A percentile compares a stretch with the other conserved stretches of the same genome.
Conservation (phyloP, 2,329 filamentous ascomycete species). For the Verticillium albo-atrum region DNA sequence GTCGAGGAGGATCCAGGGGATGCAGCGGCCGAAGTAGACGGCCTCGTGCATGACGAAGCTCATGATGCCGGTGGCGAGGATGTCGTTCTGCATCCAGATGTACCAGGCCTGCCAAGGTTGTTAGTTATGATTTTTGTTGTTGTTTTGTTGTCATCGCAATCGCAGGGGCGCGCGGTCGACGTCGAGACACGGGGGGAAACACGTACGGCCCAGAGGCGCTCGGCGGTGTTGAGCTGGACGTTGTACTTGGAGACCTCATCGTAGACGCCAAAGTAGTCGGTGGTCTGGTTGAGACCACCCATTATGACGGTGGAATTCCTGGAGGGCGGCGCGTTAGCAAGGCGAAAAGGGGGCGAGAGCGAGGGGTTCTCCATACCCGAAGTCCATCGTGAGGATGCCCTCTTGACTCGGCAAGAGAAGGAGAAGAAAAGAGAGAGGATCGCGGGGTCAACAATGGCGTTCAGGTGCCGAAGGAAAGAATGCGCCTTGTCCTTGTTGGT, state of each 20-base stretch:
- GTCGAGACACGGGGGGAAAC: too few species aligned
- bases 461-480: conserved; percentile 1
- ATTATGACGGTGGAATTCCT: conserved; percentile 47
- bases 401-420: conserved; percentile 1
- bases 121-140: not conserved
- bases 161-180: not conserved
- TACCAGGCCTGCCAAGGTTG: conserved; percentile 71
- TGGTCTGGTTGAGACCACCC: conserved; percentile 40
- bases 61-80: conserved; percentile 94
- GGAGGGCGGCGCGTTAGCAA: conserved; percentile 7
- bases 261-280: conserved; percentile 53
- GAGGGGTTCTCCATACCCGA: conserved; percentile 15
- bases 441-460: not conserved
- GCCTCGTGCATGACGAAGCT: conserved; percentile 93
- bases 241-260: conserved; percentile 68
- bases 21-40: conserved; percentile 86
- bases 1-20: conserved; percentile 94
- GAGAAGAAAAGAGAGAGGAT: conserved; percentile 3
- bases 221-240: conserved; percentile 78
- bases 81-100: conserved; percentile 96
- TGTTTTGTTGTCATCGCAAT: conserved; percentile 2
- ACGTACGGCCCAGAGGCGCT: conserved; percentile 83
- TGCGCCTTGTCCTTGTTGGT: conserved; percentile 1
- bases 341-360: not conserved
- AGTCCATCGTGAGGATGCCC: conserved; percentile 23